Conservation (phyloP, 129 eudicot genomes). For the Deinandra increscens region DNA sequence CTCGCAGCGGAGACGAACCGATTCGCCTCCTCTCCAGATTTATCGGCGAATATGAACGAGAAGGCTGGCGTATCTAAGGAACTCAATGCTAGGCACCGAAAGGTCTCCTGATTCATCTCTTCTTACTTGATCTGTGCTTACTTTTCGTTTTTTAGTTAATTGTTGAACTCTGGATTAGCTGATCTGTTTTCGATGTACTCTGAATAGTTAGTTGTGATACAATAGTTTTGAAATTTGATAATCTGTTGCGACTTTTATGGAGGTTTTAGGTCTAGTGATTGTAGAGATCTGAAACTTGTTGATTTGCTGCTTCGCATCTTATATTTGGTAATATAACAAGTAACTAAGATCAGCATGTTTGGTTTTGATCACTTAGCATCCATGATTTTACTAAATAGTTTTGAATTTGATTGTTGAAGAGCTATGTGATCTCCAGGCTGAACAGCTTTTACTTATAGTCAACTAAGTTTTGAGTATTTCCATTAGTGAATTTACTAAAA, state of each 20-base stretch:
- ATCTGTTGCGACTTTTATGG: neutral
- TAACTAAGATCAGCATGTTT: slow-evolving; percentile 9
- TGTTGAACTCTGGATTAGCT: slow-evolving; percentile 2
- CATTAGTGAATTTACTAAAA: neutral
- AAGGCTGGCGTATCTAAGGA: slow-evolving; percentile 77
- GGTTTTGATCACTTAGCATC: no score
- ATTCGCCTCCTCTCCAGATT: neutral
- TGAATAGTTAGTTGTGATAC: neutral
- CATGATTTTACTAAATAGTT: no score
- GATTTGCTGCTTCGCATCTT: slow-evolving; percentile 6
- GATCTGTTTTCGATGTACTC: slow-evolving; percentile 3
- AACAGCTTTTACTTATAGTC: neutral
- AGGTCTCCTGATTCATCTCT: slow-evolving; percentile 36
- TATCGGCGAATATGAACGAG: slow-evolving; percentile 54
- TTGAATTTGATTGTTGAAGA: neutral
- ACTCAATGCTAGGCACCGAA: slow-evolving; percentile 72
- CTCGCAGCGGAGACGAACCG: slow-evolving; percentile 14
- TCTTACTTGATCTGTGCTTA: neutral
- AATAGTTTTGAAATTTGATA: neutral
- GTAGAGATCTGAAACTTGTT: slow-evolving; percentile 14
- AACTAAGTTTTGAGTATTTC: neutral
- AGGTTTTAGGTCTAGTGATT: neutral
- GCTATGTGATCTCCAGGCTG: slow-evolving; percentile 13
- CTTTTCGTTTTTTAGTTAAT: slow-evolving; percentile 9
- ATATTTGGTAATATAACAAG: neutral